Base-by-base conservation (phyloP, 2,329 filamentous ascomycete species). In the Fusarium sacchari region DNA sequence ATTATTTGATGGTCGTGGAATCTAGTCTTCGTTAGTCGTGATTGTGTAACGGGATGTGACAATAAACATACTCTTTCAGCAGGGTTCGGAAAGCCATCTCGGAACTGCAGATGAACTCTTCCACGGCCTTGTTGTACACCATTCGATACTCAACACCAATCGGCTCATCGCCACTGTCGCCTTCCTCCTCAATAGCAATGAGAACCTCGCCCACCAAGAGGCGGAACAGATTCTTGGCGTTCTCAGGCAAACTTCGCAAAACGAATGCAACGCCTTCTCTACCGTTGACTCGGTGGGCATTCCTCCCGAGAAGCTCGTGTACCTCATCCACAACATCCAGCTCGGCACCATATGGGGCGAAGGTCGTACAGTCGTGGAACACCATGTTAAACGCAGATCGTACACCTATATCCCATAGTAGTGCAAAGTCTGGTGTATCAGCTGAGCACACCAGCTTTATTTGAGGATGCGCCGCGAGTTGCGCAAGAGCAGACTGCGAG, bases 1-100 rank as follows among this genome's bases (percentile, higher is more conserved):
- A 99, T 93, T 91, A 99, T 98, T 79, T 98, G 94, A 84, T 99
- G 96, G 79, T 99, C 96, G 80, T 98, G 94, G 81, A 99, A 96
- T 82, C 91, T 93, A 74, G 20, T 43, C 9, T 56, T 34, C n/a
- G 22, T 64, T 60, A 80, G 85, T 69, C 82, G 78, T 55, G 66
- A 18, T 47, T 22, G 28, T 44, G 18, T 11, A 30, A 32, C 18
- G 17, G 24, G 22, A 44, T n/a, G 24, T 44, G 24, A 49, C 56
- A 50, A 32, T 15, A 14, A 24, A 83, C 90, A 71, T 83, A 96
- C 88, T 99, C 96, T 84, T 98, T 98, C 71, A 99, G 83, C 80
- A 99, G 82, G 32, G 95, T 97, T 69, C 96, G 89, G 84, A 98
- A 98, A 71, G 94, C 95, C 89, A 98, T 95, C 84, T 98, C 96